Base-by-base conservation (phyloP, 257 asterid species). In the Prunella vulgaris region DNA sequence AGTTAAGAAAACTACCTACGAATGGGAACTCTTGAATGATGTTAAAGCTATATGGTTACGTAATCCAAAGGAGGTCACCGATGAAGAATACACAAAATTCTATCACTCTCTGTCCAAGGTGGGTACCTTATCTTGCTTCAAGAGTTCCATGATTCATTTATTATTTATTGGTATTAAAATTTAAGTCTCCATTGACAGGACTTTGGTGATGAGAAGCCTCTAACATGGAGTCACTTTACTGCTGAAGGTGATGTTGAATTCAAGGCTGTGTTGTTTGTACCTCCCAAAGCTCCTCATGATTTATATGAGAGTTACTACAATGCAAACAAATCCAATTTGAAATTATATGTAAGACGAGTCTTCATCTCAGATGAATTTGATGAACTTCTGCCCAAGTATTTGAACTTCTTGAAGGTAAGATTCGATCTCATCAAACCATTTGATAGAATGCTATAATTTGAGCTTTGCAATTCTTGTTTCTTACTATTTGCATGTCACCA, bases 191-290 rank as follows among this genome's bases (percentile, higher is more conserved):
- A 56, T 66, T 30, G 5, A 64, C 87, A 92, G 96, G 97, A 89
- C 75, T 89, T 92, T 30, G 51, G 84, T 67, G 95, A 87, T 12
- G 97, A 92, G 74, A 92, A 87, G 72, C 97, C 97, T 60, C 68
- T 89, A 48, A 59, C 96, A 57, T 87, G 95, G 95, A 92, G 97
- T 82, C 97, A 92, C 85, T 92, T 92, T 64, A 87, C 71, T 17
- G 96, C 96, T 54, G 97, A 89, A 86, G 97, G 97, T 73, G 97
- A 92, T 83, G 97, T 92, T 40, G 97, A 92, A 48, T 91, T 91
- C 87, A 91, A 85, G 86, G 96, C 96, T 66, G 81, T 91, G 56
- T 78, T 91, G 38, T 91, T 81, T 57, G 87, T 89, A 68, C 96
- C 96, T 15, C 97, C 96, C 70, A 91, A 91, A 87, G 97, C 95